These are phyloP conservation scores for Phytophthora capsici DNA, from an alignment of 352 stramenopile genomes.

Conservation along the genomic window DNA sequence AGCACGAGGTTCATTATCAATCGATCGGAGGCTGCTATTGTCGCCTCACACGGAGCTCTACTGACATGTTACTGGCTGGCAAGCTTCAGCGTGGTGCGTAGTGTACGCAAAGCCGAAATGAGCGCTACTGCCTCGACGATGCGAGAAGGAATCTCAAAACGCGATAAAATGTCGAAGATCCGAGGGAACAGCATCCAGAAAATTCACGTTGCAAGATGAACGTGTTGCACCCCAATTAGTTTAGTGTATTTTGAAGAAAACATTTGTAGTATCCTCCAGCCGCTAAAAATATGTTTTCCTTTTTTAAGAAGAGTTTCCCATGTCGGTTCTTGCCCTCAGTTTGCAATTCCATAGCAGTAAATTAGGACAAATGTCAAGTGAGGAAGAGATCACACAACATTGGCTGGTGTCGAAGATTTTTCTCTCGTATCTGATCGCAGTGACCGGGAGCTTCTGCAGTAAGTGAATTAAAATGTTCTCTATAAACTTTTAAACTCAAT, in stretches of 20 bases:
- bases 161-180: slow-evolving; percentile 14
- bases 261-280: no score
- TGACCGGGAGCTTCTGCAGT: slow-evolving; percentile 71
- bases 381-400: slow-evolving; percentile 39
- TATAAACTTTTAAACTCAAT: neutral
- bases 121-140: slow-evolving; percentile 17
- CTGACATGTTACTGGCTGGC: slow-evolving; percentile 66
- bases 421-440: slow-evolving; percentile 59
- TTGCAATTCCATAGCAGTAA: no score
- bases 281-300: slow-evolving; percentile 8
- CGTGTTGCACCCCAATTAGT: neutral
- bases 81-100: slow-evolving; percentile 38
- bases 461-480: neutral
- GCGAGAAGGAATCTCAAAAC: slow-evolving; percentile 24
- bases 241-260: neutral
- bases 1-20: slow-evolving; percentile 44
- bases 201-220: slow-evolving; percentile 6
- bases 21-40: slow-evolving; percentile 31
- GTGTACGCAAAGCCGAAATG: slow-evolving; percentile 31
- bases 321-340: no score
- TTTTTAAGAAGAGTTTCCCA: no score
- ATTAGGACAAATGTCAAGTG: slow-evolving; percentile 10
- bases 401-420: slow-evolving; percentile 53
- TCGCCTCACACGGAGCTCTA: slow-evolving; percentile 54
- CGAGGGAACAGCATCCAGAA: slow-evolving; percentile 20